These are phyloP conservation scores for Cystobasidium pallidum DNA, from an alignment of 1,284 basidiomycete species.

Conservation along the genomic window DNA sequence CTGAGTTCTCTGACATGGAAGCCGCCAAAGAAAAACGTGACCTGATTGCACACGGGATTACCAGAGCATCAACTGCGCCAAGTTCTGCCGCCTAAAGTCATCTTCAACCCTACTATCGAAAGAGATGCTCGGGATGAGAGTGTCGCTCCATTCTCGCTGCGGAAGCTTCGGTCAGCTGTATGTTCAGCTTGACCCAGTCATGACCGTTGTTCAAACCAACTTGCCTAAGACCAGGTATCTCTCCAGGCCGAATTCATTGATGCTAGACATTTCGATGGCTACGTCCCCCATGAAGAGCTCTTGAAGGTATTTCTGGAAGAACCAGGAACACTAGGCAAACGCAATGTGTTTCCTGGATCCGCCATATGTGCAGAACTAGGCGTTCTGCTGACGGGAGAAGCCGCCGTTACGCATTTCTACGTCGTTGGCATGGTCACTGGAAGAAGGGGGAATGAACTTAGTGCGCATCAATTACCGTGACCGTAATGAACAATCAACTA, in stretches of 20 bases:
- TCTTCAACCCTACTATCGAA: slow-evolving; percentile 19
- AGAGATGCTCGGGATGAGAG: not conserved
- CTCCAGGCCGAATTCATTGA: slow-evolving; percentile 1
- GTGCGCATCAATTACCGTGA: not conserved
- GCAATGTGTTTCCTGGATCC: not conserved
- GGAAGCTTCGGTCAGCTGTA: not conserved
- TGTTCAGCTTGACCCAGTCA: not conserved
- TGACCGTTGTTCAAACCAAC: too few species aligned
- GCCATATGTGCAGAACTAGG: slow-evolving; percentile 11
- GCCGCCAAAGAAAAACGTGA: slow-evolving; percentile 2
- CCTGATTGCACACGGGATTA: not conserved
- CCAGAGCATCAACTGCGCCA: slow-evolving; percentile 15
- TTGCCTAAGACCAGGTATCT: not conserved
- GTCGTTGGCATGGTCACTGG: slow-evolving; percentile 4
- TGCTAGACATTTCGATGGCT: slow-evolving; percentile 11
- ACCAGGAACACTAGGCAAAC: not conserved
- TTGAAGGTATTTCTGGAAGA: not conserved
- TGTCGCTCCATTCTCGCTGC: not conserved
- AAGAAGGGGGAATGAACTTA: not conserved
- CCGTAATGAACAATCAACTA: not conserved
- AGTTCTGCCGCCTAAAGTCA: not conserved
- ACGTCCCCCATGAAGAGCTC: slow-evolving; percentile 14
- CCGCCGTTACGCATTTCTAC: slow-evolving; percentile 14
- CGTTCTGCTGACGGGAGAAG: not conserved
- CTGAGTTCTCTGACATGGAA: too few species aligned